These are phyloP conservation scores for Trichosporon sp. DNA, from an alignment of 1,284 basidiomycete species.

Conservation along the genomic window DNA sequence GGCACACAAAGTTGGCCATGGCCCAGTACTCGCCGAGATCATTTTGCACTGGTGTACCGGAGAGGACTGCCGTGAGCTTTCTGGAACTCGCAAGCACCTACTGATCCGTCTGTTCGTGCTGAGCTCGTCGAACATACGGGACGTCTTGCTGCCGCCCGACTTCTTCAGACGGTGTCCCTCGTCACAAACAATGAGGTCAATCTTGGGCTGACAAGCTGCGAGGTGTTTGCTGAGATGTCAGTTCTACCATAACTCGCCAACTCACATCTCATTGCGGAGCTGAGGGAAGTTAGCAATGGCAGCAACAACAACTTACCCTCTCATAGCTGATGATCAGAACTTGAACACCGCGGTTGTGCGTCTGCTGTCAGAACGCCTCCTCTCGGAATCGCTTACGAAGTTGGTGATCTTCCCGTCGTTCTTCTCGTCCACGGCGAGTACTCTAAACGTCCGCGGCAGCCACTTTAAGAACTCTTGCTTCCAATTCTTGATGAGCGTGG, in stretches of 20 bases:
- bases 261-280: constrained; percentile 69
- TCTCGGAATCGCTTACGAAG: constrained; percentile 62
- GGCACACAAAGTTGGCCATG: constrained; percentile 95
- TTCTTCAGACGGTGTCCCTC: constrained; percentile 94
- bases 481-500: constrained; percentile 95
- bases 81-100: constrained; percentile 17
- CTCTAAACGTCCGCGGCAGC: constrained; percentile 41
- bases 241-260: background rate
- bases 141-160: constrained; percentile 82
- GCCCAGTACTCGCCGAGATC: constrained; percentile 92
- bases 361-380: constrained; percentile 18
- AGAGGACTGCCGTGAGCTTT: constrained; percentile 59
- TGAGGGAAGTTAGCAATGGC: constrained; percentile 39
- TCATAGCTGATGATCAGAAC: constrained; percentile 96
- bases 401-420: constrained; percentile 63
- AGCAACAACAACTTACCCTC: constrained; percentile 42
- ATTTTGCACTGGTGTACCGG: constrained; percentile 97
- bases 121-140: constrained; percentile 76
- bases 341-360: constrained; percentile 60
- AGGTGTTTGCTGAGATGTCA: constrained; percentile 39
- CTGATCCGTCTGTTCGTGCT: constrained; percentile 63
- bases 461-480: constrained; percentile 92
- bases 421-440: constrained; percentile 69
- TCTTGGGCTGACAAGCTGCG: constrained; percentile 58
- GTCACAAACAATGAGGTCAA: constrained; percentile 92